Base-by-base conservation (phyloP, 371 early-diverging fungal species). In the Haplosporangium sp. region DNA sequence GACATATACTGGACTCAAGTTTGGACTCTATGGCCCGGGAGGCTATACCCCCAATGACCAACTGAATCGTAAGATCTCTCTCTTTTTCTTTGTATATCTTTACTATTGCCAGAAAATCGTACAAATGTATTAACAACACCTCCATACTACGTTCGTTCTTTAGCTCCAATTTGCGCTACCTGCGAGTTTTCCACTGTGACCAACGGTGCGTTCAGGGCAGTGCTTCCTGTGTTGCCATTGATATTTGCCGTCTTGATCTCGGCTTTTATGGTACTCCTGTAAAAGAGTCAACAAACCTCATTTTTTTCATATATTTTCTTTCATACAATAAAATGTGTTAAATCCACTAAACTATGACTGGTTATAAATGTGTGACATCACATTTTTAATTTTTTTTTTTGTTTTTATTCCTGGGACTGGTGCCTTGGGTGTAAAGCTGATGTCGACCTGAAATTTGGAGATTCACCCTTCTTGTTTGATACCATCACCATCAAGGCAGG, bases 121-220 rank as follows among this genome's bases (percentile, higher is more conserved):
- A 6, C 47, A 10, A 40, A 21, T 41, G 16, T n/a, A 48, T n/a
- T 23, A 48, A 46, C 23, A 13, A 13, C 20, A 16, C 47, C 42
- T 10, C 21, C 37, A 2, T 38, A 11, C 50, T 48, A 38, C 14
- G 7, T 48, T 46, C 14, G 7, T 38, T 55, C 29, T 8, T 46
- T 54, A 75, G 76, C 70, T 13, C 36, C 63, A 10, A n/a, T 66
- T 4, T 70, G 76, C 55, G 76, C 63, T 36, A 75, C 54, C 20
- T 69, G 67, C 58, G 38, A 51, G 18, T 75, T 75, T 54, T 23
- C 70, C 5, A 21, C 14, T 18, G 43, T 66, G 42, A 69, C 65
- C 21, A 70, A 70, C 55, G 43, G 46, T 23, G 66, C 67, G 13
- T 5, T 66, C 55, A 47, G 11, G 55, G 38, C 52, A 4, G 3